Evolutionary conservation across 352 stramenopile species (phyloP).

Genomic region (Pythium utonaiense): DNA sequence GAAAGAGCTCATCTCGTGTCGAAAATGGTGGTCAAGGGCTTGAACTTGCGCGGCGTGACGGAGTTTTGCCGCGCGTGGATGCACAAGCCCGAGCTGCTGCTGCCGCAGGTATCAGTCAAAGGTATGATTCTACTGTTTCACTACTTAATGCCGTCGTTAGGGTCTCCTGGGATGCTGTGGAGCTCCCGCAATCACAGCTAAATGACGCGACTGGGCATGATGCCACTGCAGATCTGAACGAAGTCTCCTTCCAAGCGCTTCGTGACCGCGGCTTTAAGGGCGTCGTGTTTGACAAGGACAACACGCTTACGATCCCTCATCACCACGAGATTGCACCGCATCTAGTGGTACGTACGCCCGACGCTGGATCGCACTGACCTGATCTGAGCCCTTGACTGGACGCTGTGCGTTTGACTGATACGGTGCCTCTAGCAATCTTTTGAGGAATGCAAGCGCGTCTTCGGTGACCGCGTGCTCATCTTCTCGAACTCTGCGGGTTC

Average conservation of each 20-base stretch:
- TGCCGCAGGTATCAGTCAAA: slow-evolving; percentile 81
- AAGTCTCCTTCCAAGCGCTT: slow-evolving; percentile 76
- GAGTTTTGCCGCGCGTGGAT: slow-evolving; percentile 79
- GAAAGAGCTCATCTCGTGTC: slow-evolving; percentile 11
- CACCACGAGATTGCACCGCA: slow-evolving; percentile 73
- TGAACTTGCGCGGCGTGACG: slow-evolving; percentile 75
- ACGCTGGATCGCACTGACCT: background rate
- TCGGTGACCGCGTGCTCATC: slow-evolving; percentile 90
- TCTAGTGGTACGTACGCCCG: slow-evolving; percentile 24
- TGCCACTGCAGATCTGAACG: slow-evolving; percentile 55
- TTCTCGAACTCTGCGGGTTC: slow-evolving; percentile 96
- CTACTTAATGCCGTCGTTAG: background rate
- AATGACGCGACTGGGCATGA: background rate
- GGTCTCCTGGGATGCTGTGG: slow-evolving; percentile 1
- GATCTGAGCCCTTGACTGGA: background rate
- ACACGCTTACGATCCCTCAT: slow-evolving; percentile 94
- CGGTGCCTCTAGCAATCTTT: slow-evolving; percentile 47
- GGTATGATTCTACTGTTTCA: slow-evolving; percentile 26
- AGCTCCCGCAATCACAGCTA: background rate
- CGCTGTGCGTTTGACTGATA: background rate
- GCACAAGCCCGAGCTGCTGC: slow-evolving; percentile 63
- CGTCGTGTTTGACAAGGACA: slow-evolving; percentile 98
- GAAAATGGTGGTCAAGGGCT: slow-evolving; percentile 46
- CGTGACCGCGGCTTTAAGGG: slow-evolving; percentile 85
- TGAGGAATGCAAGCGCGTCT: slow-evolving; percentile 82